Percentiles rank a stretch among this genome's conserved stretches.
Evolutionary conservation across 129 eudicot genomes (phyloP).

Genomic region (Kitagawia praeruptora): DNA sequence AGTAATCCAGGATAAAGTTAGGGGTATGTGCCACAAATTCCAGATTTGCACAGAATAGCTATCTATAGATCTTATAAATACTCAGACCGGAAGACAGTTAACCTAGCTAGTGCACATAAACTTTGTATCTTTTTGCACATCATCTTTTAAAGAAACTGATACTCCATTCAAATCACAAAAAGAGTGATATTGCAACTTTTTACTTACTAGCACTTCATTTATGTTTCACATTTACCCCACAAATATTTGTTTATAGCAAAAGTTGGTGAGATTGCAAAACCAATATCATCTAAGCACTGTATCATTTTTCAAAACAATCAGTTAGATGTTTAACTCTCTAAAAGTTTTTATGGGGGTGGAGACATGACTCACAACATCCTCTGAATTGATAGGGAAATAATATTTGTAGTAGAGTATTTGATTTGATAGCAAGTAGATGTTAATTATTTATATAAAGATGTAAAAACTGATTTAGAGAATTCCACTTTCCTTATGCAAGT

Average conservation of each 20-base stretch:
- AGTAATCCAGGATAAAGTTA: conserved; percentile 16
- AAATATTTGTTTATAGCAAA: not conserved
- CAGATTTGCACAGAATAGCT: not conserved
- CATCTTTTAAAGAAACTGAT: not conserved
- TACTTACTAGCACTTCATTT: not conserved
- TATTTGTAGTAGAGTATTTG: not conserved
- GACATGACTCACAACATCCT: not conserved
- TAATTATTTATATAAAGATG: not conserved
- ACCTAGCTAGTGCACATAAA: not conserved
- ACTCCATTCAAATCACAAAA: not conserved
- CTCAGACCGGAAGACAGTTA: not conserved
- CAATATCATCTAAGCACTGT: not conserved
- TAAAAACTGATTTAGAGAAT: not conserved
- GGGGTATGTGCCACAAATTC: not conserved
- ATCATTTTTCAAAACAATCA: not conserved
- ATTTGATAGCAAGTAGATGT: not conserved
- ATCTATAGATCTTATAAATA: not conserved
- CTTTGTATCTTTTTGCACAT: too few relatives aligned
- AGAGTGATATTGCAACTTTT: not conserved
- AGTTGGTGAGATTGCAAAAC: not conserved
- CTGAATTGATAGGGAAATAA: not conserved
- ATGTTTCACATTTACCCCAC: not conserved
- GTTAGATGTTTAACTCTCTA: not conserved
- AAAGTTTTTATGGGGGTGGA: not conserved
- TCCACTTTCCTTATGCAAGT: not conserved